Evolutionary conservation across 495 filamentous ascomycete species (phyloP).

Genomic region (Apiosordaria backusii): DNA sequence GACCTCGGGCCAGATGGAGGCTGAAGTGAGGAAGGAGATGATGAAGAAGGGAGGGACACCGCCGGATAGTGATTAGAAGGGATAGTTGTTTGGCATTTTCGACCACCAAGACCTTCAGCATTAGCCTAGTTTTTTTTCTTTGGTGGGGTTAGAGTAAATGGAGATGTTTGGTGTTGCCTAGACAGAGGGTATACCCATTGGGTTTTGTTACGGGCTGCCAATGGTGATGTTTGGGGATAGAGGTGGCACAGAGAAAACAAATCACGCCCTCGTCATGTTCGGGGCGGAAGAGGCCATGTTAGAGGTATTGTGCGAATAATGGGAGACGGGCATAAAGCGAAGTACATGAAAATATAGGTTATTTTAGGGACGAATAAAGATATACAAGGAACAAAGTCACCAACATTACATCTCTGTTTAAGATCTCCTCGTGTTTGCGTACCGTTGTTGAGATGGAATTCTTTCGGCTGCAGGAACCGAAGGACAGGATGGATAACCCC

Average conservation of each 20-base stretch:
- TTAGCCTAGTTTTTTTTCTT: background rate
- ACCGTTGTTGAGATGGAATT: background rate
- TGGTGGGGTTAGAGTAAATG: background rate
- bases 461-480: background rate
- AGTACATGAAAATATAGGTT: background rate
- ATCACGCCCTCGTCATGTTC: no score
- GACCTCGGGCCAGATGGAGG: constrained; percentile 28
- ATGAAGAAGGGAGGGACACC: constrained; percentile 16
- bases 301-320: background rate
- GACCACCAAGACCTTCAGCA: background rate
- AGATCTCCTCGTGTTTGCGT: no score
- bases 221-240: background rate
- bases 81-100: background rate
- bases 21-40: constrained; percentile 24
- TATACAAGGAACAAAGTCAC: background rate
- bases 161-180: background rate
- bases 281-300: background rate
- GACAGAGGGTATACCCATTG: background rate
- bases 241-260: no score
- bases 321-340: background rate
- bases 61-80: constrained; percentile 8
- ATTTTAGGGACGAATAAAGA: background rate
- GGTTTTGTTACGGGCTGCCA: background rate
- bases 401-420: no score
- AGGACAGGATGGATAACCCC: background rate